Base-by-base conservation (phyloP, 1,284 basidiomycete species). In the Moniliella sp. region DNA sequence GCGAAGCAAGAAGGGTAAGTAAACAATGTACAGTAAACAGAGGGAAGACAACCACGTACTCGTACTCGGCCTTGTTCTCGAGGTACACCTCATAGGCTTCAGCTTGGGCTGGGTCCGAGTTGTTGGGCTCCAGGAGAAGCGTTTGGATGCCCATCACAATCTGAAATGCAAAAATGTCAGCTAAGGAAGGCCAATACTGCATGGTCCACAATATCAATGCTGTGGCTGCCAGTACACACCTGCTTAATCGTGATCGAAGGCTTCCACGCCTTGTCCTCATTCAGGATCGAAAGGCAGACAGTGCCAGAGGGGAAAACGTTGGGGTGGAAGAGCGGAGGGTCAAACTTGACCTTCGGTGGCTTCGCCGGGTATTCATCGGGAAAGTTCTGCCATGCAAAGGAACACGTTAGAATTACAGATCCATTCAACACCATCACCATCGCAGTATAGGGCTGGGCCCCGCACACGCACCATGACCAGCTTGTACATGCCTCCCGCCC, bases 201-300 rank as follows among this genome's bases (percentile, higher is more conserved):
- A n/a, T 13, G 9, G 12, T 13, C 1, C 5, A 21, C 5, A 12
- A 5, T 12, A 18, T 7, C 9, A 5, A 5, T 5, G 16, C 15
- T 5, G 10, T 7, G 5, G 16, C 21, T 13, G 7, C 10, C 1
- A 15, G 16, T 11, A 55, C 70, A 28, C 25, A 80, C 84, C 70
- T 94, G 86, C 63, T 97, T 99, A 65, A 99, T 83, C 2, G 86
- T 97, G 51, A 99, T 94, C 1, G 84, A 79, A 7, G 91, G 84
- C 62, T 94, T 94, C 91, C 91, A 99, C 4, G 76, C 77, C 64
- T 97, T 97, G 64, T 99, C 91, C 61, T 99, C 91, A 59, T 97
- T 44, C 25, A 99, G 65, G 57, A 99, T 99, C 10, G 84, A 93
- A 14, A 97, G 69, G 61, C 91, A 99, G 31, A 97, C 86, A 13